These are phyloP conservation scores for Nitzschia sp. DNA, from an alignment of 108 stramenopile genomes.

Conservation along the genomic window DNA sequence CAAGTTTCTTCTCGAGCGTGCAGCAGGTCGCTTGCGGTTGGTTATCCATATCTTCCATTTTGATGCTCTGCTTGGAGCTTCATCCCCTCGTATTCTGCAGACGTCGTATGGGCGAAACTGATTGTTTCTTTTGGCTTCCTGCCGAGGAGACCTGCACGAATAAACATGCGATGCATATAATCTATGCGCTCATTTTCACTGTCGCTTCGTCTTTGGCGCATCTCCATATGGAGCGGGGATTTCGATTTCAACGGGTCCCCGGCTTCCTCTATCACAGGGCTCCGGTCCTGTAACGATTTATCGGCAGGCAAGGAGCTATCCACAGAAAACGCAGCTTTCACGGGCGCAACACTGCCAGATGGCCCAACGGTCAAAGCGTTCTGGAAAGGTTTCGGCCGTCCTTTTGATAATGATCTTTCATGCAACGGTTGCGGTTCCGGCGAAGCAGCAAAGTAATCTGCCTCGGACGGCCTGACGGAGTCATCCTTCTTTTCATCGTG, in stretches of 20 bases:
- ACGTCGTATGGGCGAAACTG: slow-evolving; percentile 4
- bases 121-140: slow-evolving; percentile 2
- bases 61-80: neutral
- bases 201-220: slow-evolving; percentile 5
- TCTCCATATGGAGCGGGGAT: slow-evolving; percentile 10
- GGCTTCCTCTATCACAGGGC: neutral
- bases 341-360: too few relatives aligned
- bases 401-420: too few relatives aligned
- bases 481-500: slow-evolving; percentile 21
- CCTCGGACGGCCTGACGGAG: neutral
- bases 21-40: neutral
- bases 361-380: too few relatives aligned
- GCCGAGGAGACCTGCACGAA: slow-evolving; percentile 1
- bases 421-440: neutral
- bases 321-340: too few relatives aligned
- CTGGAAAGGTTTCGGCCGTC: too few relatives aligned
- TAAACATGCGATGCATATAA: slow-evolving; percentile 13
- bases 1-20: neutral
- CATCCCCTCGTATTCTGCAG: slow-evolving; percentile 1
- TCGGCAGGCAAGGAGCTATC: too few relatives aligned
- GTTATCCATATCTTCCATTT: neutral
- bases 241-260: neutral
- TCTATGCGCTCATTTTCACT: slow-evolving; percentile 10
- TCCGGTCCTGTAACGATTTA: too few relatives aligned
- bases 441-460: neutral